Conservation (phyloP, 208 protist species). For the Novymonas esmeraldas region DNA sequence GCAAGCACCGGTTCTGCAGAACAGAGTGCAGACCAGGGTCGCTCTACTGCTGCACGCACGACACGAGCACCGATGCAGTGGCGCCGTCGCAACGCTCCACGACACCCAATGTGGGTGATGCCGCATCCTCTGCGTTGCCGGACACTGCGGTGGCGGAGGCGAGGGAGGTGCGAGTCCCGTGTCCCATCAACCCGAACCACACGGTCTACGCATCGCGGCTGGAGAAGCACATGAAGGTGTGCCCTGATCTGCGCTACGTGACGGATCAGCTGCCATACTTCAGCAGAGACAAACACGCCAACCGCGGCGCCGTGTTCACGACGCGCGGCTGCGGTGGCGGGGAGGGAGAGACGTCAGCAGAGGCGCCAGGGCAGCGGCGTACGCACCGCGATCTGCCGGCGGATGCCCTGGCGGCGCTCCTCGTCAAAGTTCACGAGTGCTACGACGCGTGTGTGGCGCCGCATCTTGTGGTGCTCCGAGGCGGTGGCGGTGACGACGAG, state of each 20-base stretch:
- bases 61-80: background rate
- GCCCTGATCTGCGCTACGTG: conserved; percentile 68
- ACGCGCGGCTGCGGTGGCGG: background rate
- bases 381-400: conserved; percentile 30
- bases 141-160: background rate
- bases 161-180: conserved; percentile 48
- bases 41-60: conserved; percentile 68
- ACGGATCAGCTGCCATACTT: conserved; percentile 54
- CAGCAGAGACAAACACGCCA: conserved; percentile 49
- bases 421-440: conserved; percentile 23
- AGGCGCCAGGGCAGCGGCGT: conserved; percentile 1
- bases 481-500: background rate
- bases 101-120: background rate
- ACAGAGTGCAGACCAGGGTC: conserved; percentile 43
- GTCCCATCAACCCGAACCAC: conserved; percentile 82
- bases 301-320: conserved; percentile 14
- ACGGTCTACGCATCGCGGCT: conserved; percentile 65
- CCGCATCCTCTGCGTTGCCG: background rate
- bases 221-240: conserved; percentile 69
- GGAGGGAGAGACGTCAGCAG: background rate
- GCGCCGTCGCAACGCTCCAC: background rate
- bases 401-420: conserved; percentile 23
- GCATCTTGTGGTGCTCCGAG: conserved; percentile 24
- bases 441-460: conserved; percentile 26
- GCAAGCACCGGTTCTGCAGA: conserved; percentile 75